Evolutionary conservation across 148 eudicot genomes (phyloP).

Genomic region (Silene uniflora): DNA sequence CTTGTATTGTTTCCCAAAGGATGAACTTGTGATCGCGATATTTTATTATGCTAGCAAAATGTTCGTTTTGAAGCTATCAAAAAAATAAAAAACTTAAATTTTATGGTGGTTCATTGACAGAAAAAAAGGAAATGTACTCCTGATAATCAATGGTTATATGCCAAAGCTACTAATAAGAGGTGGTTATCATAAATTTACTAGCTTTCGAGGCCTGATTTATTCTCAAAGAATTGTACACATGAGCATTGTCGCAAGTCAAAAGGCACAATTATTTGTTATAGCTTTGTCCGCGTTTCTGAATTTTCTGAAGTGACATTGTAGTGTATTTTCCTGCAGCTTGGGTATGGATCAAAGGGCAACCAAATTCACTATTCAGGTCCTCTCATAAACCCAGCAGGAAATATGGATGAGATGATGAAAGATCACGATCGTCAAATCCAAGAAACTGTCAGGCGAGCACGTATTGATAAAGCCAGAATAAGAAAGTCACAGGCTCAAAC

Average conservation of each 20-base stretch:
- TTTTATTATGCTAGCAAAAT: too few relatives aligned
- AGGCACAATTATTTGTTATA: background rate
- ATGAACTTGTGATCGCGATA: too few relatives aligned
- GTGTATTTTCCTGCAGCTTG: constrained; percentile 44
- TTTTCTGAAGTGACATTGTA: background rate
- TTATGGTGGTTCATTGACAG: too few relatives aligned
- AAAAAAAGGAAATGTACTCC: too few relatives aligned
- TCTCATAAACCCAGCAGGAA: constrained; percentile 69
- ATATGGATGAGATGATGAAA: constrained; percentile 81
- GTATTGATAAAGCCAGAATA: constrained; percentile 61
- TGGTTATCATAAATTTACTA: too few relatives aligned
- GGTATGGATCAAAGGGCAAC: constrained; percentile 79
- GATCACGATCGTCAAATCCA: constrained; percentile 92
- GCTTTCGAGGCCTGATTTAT: too few relatives aligned
- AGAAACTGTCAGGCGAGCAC: constrained; percentile 82
- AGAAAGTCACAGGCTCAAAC: constrained; percentile 58
- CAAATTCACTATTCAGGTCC: constrained; percentile 97
- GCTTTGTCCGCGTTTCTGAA: background rate
- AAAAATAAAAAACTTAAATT: too few relatives aligned
- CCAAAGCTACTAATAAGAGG: too few relatives aligned
- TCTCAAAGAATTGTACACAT: too few relatives aligned
- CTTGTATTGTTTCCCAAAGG: too few relatives aligned
- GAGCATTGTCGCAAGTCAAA: background rate
- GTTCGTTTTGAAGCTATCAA: too few relatives aligned
- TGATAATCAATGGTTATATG: too few relatives aligned